phyloP scores from a whole-genome alignment of 352 stramenopile species.

The Globisporangium heterothallicum region DNA sequence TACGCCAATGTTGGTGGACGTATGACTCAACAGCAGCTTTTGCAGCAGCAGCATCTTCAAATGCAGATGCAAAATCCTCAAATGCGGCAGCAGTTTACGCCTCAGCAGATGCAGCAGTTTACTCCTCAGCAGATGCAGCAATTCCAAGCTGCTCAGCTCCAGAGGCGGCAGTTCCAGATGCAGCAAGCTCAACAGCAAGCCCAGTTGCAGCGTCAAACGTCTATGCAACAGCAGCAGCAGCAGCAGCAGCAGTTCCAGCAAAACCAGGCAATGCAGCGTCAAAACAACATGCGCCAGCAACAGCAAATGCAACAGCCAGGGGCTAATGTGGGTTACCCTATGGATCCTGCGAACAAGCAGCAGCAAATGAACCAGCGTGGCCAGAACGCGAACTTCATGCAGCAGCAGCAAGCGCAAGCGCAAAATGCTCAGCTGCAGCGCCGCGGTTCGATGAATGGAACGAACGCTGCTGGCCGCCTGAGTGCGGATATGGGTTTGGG shows the following conservation, averaged over 20 bases:
- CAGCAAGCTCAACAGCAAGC: constrained; percentile 56
- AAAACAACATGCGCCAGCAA: constrained; percentile 48
- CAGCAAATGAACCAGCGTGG: constrained; percentile 29
- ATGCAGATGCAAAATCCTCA: constrained; percentile 78
- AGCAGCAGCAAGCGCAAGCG: constrained; percentile 40
- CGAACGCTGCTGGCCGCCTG: constrained; percentile 25
- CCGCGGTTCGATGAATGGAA: constrained; percentile 26
- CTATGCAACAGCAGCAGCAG: constrained; percentile 53
- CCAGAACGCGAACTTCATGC: constrained; percentile 17
- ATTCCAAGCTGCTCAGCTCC: constrained; percentile 24
- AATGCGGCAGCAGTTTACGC: constrained; percentile 75
- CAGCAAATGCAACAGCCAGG: constrained; percentile 45
- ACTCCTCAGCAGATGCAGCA: constrained; percentile 25
- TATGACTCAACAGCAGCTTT: constrained; percentile 77
- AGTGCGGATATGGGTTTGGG: constrained; percentile 53
- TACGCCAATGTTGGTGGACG: constrained; percentile 52
- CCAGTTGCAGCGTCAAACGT: constrained; percentile 65
- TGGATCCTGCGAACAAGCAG: constrained; percentile 20
- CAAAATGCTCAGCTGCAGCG: constrained; percentile 39
- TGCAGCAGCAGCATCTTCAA: constrained; percentile 75
- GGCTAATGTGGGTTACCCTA: constrained; percentile 10
- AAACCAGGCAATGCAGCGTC: constrained; percentile 33
- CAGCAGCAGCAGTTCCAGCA: constrained; percentile 57
- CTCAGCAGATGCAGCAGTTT: constrained; percentile 77
- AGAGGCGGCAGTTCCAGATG: constrained; percentile 43